These are phyloP conservation scores for Neurospora sp. DNA, from an alignment of 495 filamentous ascomycete genomes.

Conservation along the genomic window DNA sequence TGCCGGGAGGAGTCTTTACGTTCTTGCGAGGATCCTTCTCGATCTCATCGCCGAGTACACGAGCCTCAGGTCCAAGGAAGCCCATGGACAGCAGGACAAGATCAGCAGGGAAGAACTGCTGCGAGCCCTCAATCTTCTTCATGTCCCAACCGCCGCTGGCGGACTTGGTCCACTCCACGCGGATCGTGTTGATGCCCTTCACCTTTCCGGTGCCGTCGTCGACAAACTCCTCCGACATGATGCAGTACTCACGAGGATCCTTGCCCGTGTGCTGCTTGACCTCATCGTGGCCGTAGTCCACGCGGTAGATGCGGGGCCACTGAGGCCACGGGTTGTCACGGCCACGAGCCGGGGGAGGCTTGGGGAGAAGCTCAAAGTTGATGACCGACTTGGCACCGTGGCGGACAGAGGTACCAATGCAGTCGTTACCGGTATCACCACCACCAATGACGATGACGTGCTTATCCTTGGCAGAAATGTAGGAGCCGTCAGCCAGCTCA, in stretches of 20 bases:
- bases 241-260: slow-evolving; percentile 95
- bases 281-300: slow-evolving; percentile 95
- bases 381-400: slow-evolving; percentile 93
- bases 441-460: slow-evolving; percentile 96
- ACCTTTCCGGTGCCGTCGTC: slow-evolving; percentile 83
- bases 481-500: slow-evolving; percentile 70
- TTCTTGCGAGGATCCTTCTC: slow-evolving; percentile 95
- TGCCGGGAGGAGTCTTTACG: slow-evolving; percentile 87
- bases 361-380: slow-evolving; percentile 96
- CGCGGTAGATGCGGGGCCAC: slow-evolving; percentile 97
- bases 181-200: slow-evolving; percentile 94
- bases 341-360: slow-evolving; percentile 88
- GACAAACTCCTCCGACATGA: slow-evolving; percentile 98
- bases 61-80: slow-evolving; percentile 92
- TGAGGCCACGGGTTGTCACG: slow-evolving; percentile 98
- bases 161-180: slow-evolving; percentile 93
- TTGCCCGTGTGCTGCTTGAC: slow-evolving; percentile 97
- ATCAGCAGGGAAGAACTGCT: slow-evolving; percentile 96
- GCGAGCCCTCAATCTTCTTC: slow-evolving; percentile 91
- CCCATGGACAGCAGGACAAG: slow-evolving; percentile 97
- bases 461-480: slow-evolving; percentile 96
- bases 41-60: slow-evolving; percentile 74
- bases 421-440: slow-evolving; percentile 98
- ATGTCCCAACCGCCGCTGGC: slow-evolving; percentile 95
- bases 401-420: slow-evolving; percentile 95